Conservation (phyloP, 345 rosid species). For the Populus alba region DNA sequence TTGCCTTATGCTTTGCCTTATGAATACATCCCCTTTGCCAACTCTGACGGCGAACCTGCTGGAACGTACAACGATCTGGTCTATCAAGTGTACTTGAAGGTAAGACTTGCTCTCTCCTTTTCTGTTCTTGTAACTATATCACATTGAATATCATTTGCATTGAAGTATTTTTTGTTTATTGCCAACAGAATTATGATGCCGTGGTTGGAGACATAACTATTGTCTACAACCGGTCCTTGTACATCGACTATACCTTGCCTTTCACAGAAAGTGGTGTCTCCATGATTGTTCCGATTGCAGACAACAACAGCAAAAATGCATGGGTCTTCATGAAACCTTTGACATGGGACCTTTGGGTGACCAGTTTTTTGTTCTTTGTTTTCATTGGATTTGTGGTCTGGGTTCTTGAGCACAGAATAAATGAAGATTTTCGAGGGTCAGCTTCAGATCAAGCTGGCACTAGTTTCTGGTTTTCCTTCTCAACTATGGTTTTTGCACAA, state of each 20-base stretch:
- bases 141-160: too few relatives aligned
- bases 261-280: conserved; percentile 65
- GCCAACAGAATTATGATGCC: conserved; percentile 45
- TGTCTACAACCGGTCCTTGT: conserved; percentile 35
- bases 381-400: conserved; percentile 59
- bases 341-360: conserved; percentile 62
- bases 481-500: conserved; percentile 58
- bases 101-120: not conserved
- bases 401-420: conserved; percentile 67
- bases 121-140: not conserved
- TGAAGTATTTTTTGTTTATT: not conserved
- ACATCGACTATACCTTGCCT: conserved; percentile 67
- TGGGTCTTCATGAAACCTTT: conserved; percentile 74
- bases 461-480: conserved; percentile 72
- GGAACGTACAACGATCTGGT: conserved; percentile 40
- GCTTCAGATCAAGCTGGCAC: conserved; percentile 43
- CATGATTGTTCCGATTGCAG: conserved; percentile 58
- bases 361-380: conserved; percentile 47
- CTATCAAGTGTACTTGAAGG: conserved; percentile 46
- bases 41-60: not conserved
- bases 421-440: conserved; percentile 65
- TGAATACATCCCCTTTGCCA: conserved; percentile 49
- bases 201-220: conserved; percentile 69
- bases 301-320: conserved; percentile 34
- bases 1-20: conserved; percentile 78